These are phyloP conservation scores for Fusarium chlamydosporum DNA, from an alignment of 2,329 filamentous ascomycete species.

Conservation along the genomic window DNA sequence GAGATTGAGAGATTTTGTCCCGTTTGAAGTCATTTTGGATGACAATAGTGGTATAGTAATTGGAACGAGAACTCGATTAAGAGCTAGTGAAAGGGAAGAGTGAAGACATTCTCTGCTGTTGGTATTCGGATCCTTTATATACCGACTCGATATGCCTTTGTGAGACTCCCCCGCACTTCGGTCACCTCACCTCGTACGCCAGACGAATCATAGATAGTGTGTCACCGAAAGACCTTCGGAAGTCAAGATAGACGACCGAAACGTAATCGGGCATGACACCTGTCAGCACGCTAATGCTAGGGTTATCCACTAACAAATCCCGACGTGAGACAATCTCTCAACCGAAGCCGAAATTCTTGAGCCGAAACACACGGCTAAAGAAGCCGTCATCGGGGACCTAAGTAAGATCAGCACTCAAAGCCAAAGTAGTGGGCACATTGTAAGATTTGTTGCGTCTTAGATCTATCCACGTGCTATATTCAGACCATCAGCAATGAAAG, in stretches of 20 bases:
- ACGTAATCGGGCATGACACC: neutral
- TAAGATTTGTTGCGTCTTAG: too few species aligned
- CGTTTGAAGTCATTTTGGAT: slow-evolving; percentile 31
- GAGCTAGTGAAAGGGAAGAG: neutral
- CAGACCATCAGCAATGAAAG: too few species aligned
- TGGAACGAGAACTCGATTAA: neutral
- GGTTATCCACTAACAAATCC: neutral
- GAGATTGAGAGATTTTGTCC: slow-evolving; percentile 25
- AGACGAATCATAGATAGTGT: slow-evolving; percentile 21
- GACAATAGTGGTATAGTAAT: neutral
- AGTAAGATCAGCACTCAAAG: too few species aligned
- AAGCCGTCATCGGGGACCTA: neutral
- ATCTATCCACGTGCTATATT: too few species aligned
- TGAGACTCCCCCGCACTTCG: slow-evolving; percentile 31
- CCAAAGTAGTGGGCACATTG: too few species aligned
- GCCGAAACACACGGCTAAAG: slow-evolving; percentile 14
- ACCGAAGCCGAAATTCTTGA: slow-evolving; percentile 19
- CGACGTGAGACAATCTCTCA: slow-evolving; percentile 9
- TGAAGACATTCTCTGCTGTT: accelerated
- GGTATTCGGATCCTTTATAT: neutral
- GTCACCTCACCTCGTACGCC: slow-evolving; percentile 5
- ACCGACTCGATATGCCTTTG: neutral
- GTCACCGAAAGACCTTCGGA: slow-evolving; percentile 5
- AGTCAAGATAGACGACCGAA: slow-evolving; percentile 17
- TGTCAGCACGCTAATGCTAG: neutral